Base-by-base conservation (phyloP, 2,329 filamentous ascomycete species). In the Fusarium sororula region DNA sequence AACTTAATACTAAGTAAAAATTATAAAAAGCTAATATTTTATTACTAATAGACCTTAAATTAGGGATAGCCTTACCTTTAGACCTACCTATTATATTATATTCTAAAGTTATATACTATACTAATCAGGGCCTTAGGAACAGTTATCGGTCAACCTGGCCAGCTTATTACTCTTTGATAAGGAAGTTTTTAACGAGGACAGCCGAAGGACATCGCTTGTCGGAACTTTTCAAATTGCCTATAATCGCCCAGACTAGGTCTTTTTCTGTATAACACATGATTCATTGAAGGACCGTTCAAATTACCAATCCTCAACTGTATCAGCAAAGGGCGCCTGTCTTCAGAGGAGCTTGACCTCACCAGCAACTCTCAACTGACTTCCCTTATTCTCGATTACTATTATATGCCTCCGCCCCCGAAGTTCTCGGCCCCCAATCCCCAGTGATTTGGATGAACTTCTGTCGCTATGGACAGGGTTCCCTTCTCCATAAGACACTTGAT, bases 401-500 rank as follows among this genome's bases (percentile, higher is more conserved):
- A 42, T 50, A 28, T 63, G 42, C 47, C 66, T 73, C 66, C 45
- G 32, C 54, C 22, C 58, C 57, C 47, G 50, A 72, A 50, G 67
- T 72, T 72, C 62, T 74, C 71, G 68, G 59, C 71, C 75, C 74
- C 69, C 75, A 76, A 65, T 60, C 53, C 59, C 66, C 73, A 60
- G 68, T 54, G 56, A 47, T 67, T 61, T 63, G 54, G 58, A 63
- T 68, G 60, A 61, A 60, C 53, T 66, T 59, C 37, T 62, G 60
- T 65, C 68, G 41, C 60, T 67, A 35, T 64, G 32, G 65, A 64
- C 72, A 66, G 66, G 65, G 54, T 62, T 74, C 44, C 57, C 57
- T 41, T 50, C 28, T 39, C n/a, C 55, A 50, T 26, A 20, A 47
- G 41, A 47, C 24, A 20, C 42, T 54, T 69, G 50, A 78, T 78